Conservation (phyloP, 164 flowering plant species). For the Piper betle region DNA sequence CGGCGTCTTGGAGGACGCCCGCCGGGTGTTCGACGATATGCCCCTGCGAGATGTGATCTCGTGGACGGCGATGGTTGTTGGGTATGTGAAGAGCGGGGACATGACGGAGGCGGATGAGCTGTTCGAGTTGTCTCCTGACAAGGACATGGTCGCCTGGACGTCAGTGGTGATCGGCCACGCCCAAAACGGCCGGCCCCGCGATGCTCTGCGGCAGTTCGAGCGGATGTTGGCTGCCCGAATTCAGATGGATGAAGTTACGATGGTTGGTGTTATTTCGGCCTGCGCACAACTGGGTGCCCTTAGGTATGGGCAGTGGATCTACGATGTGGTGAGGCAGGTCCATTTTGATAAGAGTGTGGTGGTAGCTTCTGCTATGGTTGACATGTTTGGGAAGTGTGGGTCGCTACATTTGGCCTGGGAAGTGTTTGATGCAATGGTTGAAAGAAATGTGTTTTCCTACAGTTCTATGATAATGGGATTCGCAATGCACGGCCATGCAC, state of each 20-base stretch:
- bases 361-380: slow-evolving; percentile 18
- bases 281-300: slow-evolving; percentile 20
- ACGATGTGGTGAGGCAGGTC: slow-evolving; percentile 6
- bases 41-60: slow-evolving; percentile 20
- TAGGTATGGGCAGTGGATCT: slow-evolving; percentile 9
- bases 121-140: slow-evolving; percentile 11
- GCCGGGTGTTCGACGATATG: slow-evolving; percentile 20
- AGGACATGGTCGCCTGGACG: slow-evolving; percentile 27
- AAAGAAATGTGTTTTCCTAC: slow-evolving; percentile 14
- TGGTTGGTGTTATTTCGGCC: slow-evolving; percentile 19
- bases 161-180: slow-evolving; percentile 17
- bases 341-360: slow-evolving; percentile 13
- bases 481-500: slow-evolving; percentile 19
- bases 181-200: slow-evolving; percentile 17
- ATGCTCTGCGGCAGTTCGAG: slow-evolving; percentile 17
- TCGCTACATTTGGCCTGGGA: slow-evolving; percentile 13
- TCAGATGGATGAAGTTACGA: slow-evolving; percentile 14
- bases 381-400: slow-evolving; percentile 24
- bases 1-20: slow-evolving; percentile 11
- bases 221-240: slow-evolving; percentile 12
- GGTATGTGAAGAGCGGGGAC: slow-evolving; percentile 15
- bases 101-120: slow-evolving; percentile 15
- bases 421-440: slow-evolving; percentile 12
- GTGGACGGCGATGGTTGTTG: slow-evolving; percentile 24
- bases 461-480: slow-evolving; percentile 18